Percentiles rank a stretch among this genome's conserved stretches.
Evolutionary conservation across 2,329 filamentous ascomycete species (phyloP).

Genomic region (Incumbomyces delicatus): DNA sequence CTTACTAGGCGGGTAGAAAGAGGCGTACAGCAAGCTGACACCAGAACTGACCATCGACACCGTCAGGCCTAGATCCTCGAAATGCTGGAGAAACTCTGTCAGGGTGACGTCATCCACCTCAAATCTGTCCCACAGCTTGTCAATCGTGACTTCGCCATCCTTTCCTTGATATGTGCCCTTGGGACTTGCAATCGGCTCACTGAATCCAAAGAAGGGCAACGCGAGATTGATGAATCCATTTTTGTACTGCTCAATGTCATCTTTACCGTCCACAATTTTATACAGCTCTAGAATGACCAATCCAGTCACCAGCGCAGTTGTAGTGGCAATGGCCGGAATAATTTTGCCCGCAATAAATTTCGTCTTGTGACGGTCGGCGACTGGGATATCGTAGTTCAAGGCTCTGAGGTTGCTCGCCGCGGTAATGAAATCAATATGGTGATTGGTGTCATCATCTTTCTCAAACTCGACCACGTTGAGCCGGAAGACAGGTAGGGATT

Average conservation of each 20-base stretch:
- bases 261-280: slow-evolving; percentile 94
- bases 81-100: slow-evolving; percentile 70
- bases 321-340: slow-evolving; percentile 95
- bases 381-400: slow-evolving; percentile 94
- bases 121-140: slow-evolving; percentile 97
- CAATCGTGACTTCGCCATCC: slow-evolving; percentile 69
- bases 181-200: slow-evolving; percentile 85
- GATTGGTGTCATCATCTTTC: slow-evolving; percentile 96
- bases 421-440: slow-evolving; percentile 98
- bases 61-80: slow-evolving; percentile 67
- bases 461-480: slow-evolving; percentile 90
- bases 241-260: slow-evolving; percentile 97
- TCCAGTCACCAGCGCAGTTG: slow-evolving; percentile 88
- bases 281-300: slow-evolving; percentile 86
- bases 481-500: slow-evolving; percentile 76
- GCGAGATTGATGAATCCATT: slow-evolving; percentile 97
- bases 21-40: slow-evolving; percentile 86
- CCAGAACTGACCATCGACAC: slow-evolving; percentile 96
- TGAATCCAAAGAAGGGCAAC: slow-evolving; percentile 95
- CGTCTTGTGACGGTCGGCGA: slow-evolving; percentile 90
- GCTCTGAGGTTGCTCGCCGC: slow-evolving; percentile 92
- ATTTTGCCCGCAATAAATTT: slow-evolving; percentile 99
- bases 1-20: slow-evolving; percentile 77
- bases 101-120: slow-evolving; percentile 75
- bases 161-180: slow-evolving; percentile 83